Evolutionary conservation across 2,329 filamentous ascomycete genomes (phyloP), one percentile per base, ranked within the genome.

Genomic region (Falciphora oryzae): DNA sequence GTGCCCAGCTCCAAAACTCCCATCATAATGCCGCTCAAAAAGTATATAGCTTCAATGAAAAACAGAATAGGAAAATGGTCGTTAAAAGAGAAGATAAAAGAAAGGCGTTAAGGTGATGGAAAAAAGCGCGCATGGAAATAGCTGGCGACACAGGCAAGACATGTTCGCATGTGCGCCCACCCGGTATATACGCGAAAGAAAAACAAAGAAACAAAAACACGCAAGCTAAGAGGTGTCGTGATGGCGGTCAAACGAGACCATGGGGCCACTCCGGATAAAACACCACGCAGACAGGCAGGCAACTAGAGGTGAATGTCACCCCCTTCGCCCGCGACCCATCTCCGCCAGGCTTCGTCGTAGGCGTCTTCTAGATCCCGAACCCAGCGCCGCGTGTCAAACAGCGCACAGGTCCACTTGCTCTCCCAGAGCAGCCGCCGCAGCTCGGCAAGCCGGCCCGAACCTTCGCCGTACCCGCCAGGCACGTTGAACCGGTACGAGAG

Each of bases 341-440:
- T 85, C 70, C 83, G 83, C 95, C 95, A 99, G 25, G 93, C 93
- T 73, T 90, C 86, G 68, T 91, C 88, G 75, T 97, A 99, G 16
- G 93, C 93, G 67, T 85, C 83, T 78, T 99, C 95, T 27, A 99
- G 78, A 76, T 98, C 93, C 60, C 82, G 79, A 31, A 98, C 94
- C 95, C 95, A 99, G 70, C 95, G 85, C 70, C 82, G 85, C 7
- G 95, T 99, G 76, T 99, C 88, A 74, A 99, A 99, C 58, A 99
- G 81, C 18, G 90, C 90, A 75, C 93, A 96, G 32, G 81, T 86
- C 90, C 92, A 96, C 70, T 94, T 88, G 71, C 86, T 88, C 67
- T 92, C 84, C 79, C 93, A 98, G 14, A 99, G 78, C 71, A 97
- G 80, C 73, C 86, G 89, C 67, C 95, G 86, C 66, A 99, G 80